These are phyloP conservation scores for Ceriops tagal DNA, from an alignment of 345 rosid genomes.

Conservation along the genomic window DNA sequence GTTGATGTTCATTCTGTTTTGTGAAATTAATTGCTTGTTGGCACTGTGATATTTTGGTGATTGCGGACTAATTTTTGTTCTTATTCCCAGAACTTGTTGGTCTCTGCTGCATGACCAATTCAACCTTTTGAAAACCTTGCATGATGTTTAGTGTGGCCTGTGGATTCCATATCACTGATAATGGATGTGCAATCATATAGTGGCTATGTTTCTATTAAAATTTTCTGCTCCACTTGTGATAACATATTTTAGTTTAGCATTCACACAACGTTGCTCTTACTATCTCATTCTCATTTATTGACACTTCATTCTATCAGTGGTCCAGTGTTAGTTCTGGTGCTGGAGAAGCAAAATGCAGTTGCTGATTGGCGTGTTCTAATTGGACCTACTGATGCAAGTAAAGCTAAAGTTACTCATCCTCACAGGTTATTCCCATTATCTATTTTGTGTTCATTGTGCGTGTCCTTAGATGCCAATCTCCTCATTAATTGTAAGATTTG, in stretches of 20 bases:
- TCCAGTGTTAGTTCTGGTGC: conserved; percentile 69
- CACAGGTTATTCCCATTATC: conserved; percentile 5
- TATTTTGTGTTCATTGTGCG: background rate
- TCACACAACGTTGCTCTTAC: background rate
- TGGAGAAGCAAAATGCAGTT: conserved; percentile 78
- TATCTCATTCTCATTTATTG: background rate
- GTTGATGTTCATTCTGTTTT: too few relatives aligned
- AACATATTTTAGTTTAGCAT: background rate
- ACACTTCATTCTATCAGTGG: conserved; percentile 41
- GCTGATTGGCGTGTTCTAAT: conserved; percentile 59
- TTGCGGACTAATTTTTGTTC: too few relatives aligned
- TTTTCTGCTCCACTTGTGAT: background rate
- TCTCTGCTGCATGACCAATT: background rate
- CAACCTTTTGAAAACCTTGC: background rate
- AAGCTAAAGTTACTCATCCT: conserved; percentile 39
- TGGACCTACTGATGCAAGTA: conserved; percentile 42
- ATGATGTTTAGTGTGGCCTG: background rate
- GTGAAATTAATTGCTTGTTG: too few relatives aligned
- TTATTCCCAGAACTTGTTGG: too few relatives aligned
- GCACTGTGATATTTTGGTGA: too few relatives aligned
- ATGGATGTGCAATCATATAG: background rate
- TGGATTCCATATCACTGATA: background rate
- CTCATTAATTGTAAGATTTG: too few relatives aligned
- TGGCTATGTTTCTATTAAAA: background rate
- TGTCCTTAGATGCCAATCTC: too few relatives aligned